Evolutionary conservation across 257 asterid genomes (phyloP), one percentile per base, ranked within the genome.

Genomic region (Datura wrightii): DNA sequence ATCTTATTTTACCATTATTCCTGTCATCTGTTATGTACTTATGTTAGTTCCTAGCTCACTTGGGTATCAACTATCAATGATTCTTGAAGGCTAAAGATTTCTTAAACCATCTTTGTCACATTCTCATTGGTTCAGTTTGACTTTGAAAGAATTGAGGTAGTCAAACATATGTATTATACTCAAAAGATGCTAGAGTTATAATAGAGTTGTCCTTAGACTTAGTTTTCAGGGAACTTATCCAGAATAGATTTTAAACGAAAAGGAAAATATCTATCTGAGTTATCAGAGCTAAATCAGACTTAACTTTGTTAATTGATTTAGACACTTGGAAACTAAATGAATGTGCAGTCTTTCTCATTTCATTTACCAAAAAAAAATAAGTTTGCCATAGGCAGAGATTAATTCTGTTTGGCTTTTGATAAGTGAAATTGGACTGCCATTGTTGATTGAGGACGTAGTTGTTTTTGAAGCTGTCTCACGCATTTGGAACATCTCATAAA

Each of bases 1-100:
- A 66, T 72, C 24, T 66, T 84, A 63, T 78, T 86, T 83, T 69
- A 10, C 24, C 62, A 41, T 70, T 50, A 60, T 86, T 54, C 66
- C 74, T 84, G 78, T 34, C 34, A 15, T 10, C 44, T 15, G n/a
- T 31, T 65, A 16, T 65, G 44, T 65, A 34, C 19, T 65, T 34
- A 1, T 8, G 36, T 31, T 82, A 52, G 31, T 67, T 37, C 63
- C 82, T 13, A 34, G 48, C 31, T 50, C 82, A 3, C 63, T 31
- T 78, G 55, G 16, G 34, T 50, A 24, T 24, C 31, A 24, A 24
- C 0, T 14, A 50, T 78, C 63, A 31, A 78, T 67, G 53, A 41
- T 52, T 78, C 34, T 14, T 78, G 63, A 31, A 52, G 34, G 34
- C 63, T 14, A 50, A 34, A 15, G 82, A 34, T 78, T 52, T 34